phyloP scores from a whole-genome alignment of 2,329 filamentous ascomycete species.

The Colletotrichum sp. region DNA sequence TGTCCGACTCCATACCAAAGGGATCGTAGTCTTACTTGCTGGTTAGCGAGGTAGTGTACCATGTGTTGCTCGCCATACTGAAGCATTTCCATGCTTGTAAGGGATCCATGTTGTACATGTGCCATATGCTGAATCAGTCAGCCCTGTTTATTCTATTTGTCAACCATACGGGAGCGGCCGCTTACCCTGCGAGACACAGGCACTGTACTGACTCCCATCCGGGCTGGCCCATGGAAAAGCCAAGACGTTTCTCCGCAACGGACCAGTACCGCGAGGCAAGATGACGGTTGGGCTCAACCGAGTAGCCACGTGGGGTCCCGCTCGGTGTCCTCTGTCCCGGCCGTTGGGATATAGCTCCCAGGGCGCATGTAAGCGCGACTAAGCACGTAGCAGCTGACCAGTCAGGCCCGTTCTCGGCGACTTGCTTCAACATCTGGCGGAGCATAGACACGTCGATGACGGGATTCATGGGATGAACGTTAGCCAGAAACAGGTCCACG shows the following conservation, averaged over 20 bases:
- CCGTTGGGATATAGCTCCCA: conserved; percentile 17
- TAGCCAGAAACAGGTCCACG: conserved; percentile 6
- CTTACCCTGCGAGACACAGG: conserved; percentile 19
- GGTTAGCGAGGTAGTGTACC: conserved; percentile 15
- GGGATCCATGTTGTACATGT: conserved; percentile 23
- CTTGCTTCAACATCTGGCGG: conserved; percentile 17
- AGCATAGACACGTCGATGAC: neutral
- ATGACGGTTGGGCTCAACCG: conserved; percentile 11
- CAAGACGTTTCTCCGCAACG: conserved; percentile 19
- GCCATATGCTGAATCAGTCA: conserved; percentile 14
- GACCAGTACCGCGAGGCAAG: conserved; percentile 18
- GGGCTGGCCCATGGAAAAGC: conserved; percentile 18
- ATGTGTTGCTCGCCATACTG: conserved; percentile 18
- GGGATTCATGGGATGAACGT: conserved; percentile 17
- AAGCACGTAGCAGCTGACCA: conserved; percentile 20
- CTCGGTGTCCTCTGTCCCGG: conserved; percentile 12
- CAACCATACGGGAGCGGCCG: neutral
- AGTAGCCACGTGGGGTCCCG: conserved; percentile 13
- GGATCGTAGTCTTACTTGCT: neutral
- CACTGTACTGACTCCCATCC: conserved; percentile 18
- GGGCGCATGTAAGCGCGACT: conserved; percentile 15
- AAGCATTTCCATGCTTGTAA: conserved; percentile 22
- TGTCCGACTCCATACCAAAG: no score
- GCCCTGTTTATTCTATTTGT: neutral
- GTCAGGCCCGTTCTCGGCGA: conserved; percentile 22